Percentiles rank a stretch among this genome's conserved stretches.
phyloP scores from a whole-genome alignment of 139 green algal genomes.

The Picochlorum costavermella region DNA sequence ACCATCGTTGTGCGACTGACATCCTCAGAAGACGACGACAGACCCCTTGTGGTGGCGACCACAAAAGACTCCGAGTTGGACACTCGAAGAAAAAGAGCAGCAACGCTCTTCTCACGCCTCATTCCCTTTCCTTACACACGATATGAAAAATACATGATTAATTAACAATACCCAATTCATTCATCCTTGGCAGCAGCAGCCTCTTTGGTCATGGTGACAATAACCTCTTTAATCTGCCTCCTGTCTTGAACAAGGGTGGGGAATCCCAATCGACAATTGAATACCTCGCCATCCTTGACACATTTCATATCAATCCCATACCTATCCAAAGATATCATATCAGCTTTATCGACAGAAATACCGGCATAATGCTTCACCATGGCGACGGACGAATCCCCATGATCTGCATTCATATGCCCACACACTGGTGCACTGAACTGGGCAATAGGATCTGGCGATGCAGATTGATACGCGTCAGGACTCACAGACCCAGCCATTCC shows the following conservation, averaged over 20 bases:
- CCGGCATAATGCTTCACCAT: constrained; percentile 57
- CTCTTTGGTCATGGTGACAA: constrained; percentile 63
- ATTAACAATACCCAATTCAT: neutral
- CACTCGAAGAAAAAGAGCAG: too few species aligned
- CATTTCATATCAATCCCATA: constrained; percentile 53
- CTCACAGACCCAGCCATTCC: constrained; percentile 38
- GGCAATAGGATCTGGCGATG: constrained; percentile 59
- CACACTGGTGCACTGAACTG: constrained; percentile 59
- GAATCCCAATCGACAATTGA: constrained; percentile 54
- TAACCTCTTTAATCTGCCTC: constrained; percentile 56
- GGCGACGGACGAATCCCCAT: constrained; percentile 34
- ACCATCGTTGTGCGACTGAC: too few species aligned
- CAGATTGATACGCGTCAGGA: constrained; percentile 41
- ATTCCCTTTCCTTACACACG: neutral
- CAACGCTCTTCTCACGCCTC: too few species aligned
- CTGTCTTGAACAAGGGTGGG: constrained; percentile 40
- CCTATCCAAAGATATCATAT: constrained; percentile 58
- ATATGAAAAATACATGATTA: too few species aligned
- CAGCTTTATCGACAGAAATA: constrained; percentile 40
- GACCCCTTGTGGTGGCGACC: too few species aligned
- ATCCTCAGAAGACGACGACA: too few species aligned
- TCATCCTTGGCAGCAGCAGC: constrained; percentile 11
- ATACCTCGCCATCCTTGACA: constrained; percentile 13
- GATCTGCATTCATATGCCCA: constrained; percentile 66
- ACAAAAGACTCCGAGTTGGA: too few species aligned